A percentile compares a stretch with the other conserved stretches of the same genome.
Evolutionary conservation across 176 grass and related monocot genomes (phyloP).

Genomic region (Oropetium thomaeum): DNA sequence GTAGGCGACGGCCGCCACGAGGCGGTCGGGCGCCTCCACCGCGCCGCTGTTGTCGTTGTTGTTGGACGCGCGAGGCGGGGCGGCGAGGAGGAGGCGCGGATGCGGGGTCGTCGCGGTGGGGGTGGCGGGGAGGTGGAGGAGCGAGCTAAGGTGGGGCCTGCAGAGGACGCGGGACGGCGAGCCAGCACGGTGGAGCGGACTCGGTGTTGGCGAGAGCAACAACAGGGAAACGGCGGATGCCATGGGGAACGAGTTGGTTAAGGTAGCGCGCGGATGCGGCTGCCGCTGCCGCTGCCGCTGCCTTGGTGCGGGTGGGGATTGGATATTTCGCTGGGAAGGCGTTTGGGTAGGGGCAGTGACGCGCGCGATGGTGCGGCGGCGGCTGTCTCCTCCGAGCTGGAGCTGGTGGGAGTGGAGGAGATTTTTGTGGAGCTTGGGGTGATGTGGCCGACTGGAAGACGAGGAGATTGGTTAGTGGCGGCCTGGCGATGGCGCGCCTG

Average conservation of each 20-base stretch:
- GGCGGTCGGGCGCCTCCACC: conserved; percentile 60
- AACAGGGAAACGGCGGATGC: conserved; percentile 49
- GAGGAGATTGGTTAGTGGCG: conserved; percentile 29
- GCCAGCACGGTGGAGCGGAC: conserved; percentile 22
- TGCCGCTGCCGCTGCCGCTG: background rate
- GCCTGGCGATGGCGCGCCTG: background rate
- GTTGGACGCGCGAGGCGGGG: conserved; percentile 33
- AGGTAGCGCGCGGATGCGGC: background rate
- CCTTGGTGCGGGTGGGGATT: background rate
- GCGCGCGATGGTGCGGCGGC: conserved; percentile 16
- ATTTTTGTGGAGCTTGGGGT: conserved; percentile 38
- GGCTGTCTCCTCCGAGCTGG: background rate
- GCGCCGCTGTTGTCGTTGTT: conserved; percentile 57
- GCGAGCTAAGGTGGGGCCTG: background rate
- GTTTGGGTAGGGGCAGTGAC: conserved; percentile 2
- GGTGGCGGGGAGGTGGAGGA: conserved; percentile 1
- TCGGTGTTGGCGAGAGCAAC: conserved; percentile 21
- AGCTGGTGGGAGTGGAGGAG: conserved; percentile 18
- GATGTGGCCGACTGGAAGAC: conserved; percentile 39
- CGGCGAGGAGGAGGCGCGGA: conserved; percentile 4
- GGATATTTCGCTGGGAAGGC: conserved; percentile 6
- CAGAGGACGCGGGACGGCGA: background rate
- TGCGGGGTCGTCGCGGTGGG: background rate
- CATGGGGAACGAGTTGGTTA: conserved; percentile 15
- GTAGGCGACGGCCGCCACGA: conserved; percentile 74